Conservation (phyloP, 2,329 filamentous ascomycete genomes). For the Colletotrichum siamense region DNA sequence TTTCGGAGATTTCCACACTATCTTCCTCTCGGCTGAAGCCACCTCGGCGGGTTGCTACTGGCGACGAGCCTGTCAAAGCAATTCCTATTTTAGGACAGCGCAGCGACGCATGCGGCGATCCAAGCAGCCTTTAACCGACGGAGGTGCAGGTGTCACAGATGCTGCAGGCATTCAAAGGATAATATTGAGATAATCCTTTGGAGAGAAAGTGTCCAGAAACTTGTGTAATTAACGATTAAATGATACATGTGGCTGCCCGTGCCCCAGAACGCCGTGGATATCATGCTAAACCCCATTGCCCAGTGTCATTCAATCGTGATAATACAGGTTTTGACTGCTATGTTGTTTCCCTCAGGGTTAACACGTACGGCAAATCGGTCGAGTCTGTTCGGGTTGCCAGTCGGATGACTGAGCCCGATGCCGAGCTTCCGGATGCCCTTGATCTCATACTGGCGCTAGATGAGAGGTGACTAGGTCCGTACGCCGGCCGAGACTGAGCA, state of each 20-base stretch:
- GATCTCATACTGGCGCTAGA: slow-evolving; percentile 47
- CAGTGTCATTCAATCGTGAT: slow-evolving; percentile 16
- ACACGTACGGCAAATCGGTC: slow-evolving; percentile 38
- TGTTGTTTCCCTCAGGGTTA: slow-evolving; percentile 24
- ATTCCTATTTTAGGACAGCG: not conserved
- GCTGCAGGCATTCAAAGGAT: not conserved
- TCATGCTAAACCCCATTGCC: slow-evolving; percentile 6
- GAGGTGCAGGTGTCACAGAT: not conserved
- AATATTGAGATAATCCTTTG: not conserved
- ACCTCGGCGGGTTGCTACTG: not conserved
- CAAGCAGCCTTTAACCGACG: not conserved
- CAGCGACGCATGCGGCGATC: not conserved
- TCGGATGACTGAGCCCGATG: slow-evolving; percentile 50
- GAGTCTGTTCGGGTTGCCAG: slow-evolving; percentile 43
- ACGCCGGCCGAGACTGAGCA: slow-evolving; percentile 47
- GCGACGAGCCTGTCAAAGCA: slow-evolving; percentile 5
- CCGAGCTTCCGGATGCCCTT: slow-evolving; percentile 37
- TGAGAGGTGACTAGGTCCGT: slow-evolving; percentile 38
- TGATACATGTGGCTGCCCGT: not conserved
- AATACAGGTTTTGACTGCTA: slow-evolving; percentile 1
- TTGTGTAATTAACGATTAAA: slow-evolving; percentile 13
- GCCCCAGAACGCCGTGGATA: slow-evolving; percentile 19
- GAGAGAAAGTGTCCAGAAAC: not conserved
- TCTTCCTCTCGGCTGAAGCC: not conserved
- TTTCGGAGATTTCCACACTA: not conserved